phyloP scores from a whole-genome alignment of 345 rosid species.

The Populus pruinosa region DNA sequence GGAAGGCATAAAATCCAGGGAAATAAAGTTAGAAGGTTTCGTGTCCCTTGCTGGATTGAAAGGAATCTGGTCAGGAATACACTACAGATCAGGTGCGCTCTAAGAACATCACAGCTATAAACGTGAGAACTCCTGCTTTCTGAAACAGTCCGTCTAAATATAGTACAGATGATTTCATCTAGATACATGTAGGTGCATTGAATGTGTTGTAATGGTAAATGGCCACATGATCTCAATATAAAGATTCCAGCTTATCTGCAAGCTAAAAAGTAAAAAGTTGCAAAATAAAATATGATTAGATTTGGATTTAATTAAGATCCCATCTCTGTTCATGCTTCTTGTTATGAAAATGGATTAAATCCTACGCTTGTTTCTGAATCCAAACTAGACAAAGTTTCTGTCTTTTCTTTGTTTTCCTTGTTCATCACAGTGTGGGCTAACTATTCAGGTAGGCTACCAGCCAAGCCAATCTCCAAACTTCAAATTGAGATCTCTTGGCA shows the following conservation, averaged over 20 bases:
- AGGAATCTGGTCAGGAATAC: not conserved
- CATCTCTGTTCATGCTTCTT: conserved; percentile 20
- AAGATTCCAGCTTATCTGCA: conserved; percentile 32
- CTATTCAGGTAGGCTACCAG: not conserved
- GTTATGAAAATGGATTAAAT: not conserved
- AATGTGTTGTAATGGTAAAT: conserved; percentile 10
- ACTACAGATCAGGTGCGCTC: not conserved
- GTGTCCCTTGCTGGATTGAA: not conserved
- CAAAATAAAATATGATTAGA: conserved; percentile 11
- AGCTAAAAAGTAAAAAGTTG: conserved; percentile 9
- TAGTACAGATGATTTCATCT: not conserved
- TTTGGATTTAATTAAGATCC: conserved; percentile 12
- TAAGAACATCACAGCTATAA: not conserved
- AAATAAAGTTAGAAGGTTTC: not conserved
- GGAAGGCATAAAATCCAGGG: not conserved
- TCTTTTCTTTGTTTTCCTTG: not conserved
- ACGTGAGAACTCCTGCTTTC: not conserved
- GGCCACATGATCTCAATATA: conserved; percentile 30
- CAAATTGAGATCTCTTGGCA: not conserved
- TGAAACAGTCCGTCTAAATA: not conserved
- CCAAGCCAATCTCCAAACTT: not conserved
- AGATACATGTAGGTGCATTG: conserved; percentile 6
- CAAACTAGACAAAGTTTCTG: not conserved
- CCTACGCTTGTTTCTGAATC: not conserved
- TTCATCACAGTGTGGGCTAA: not conserved